Evolutionary conservation across 495 filamentous ascomycete genomes (phyloP), one percentile per base, ranked within the genome.

Genomic region (Thermothielavioides terrestris): DNA sequence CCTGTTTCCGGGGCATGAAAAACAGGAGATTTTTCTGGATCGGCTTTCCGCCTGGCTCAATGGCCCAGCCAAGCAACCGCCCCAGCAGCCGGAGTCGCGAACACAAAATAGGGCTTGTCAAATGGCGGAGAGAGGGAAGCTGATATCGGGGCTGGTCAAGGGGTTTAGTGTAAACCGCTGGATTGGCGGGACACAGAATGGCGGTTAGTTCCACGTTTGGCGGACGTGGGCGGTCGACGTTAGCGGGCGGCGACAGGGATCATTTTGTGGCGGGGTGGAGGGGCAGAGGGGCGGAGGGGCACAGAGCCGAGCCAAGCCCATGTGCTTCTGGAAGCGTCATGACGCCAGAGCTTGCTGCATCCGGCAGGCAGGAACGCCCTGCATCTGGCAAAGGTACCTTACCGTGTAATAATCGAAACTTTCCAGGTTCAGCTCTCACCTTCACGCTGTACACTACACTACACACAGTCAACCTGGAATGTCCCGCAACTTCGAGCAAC

Each of bases 231-330:
- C 30, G 18, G 34, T 38, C 38, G 7, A 18, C 11, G 28, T 7
- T 30, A 31, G 26, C 28, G 27, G 12, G n/a, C 43, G 38, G 42
- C 25, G 27, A 25, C 43, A 42, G 42, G 31, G 27, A 25, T 27
- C 5, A 23, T 41, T 56, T 39, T 48, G 11, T 46, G 49, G 49
- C 18, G 48, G 48, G 53, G 48, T 43, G 38, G 53, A 55, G 42
- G 47, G 53, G 48, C 48, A 42, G 53, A 55, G 42, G 47, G 47
- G 47, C 37, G 42, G 34, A 42, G 20, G 17, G 14, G n/a, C 11
- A 15, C 32, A n/a, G 15, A 41, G n/a, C n/a, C n/a, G n/a, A n/a
- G n/a, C n/a, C n/a, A n/a, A n/a, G n/a, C n/a, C n/a, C n/a, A n/a
- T n/a, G n/a, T n/a, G n/a, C n/a, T n/a, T n/a, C n/a, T n/a, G n/a